Evolutionary conservation across 148 eudicot species (phyloP), one percentile per base, ranked within the genome.

Genomic region (Dysphania ambrosioides): DNA sequence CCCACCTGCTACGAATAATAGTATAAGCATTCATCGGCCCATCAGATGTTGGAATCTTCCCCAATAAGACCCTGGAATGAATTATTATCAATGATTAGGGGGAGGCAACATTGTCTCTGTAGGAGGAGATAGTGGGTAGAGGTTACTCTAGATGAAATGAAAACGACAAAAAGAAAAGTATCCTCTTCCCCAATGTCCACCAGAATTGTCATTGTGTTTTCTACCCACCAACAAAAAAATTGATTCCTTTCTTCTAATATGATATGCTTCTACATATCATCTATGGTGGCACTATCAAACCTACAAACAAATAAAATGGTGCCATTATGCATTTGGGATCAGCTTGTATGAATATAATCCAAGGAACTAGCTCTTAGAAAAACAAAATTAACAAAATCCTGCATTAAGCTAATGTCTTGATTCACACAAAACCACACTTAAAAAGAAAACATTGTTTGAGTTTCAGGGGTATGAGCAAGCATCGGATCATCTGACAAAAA

Each of bases 1-100:
- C 98, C 94, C 85, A 93, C 98, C 98, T 93, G 91, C 91, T 72
- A 85, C 74, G 90, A 78, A 89, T 84, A 80, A 88, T 57, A 83
- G 97, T 91, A 87, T 82, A 93, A 80, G 93, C 95, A 66, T 87
- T 94, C 80, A 81, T 82, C 81, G 86, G 85, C 78, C 97, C 98
- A 83, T 83, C 91, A 87, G 90, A 84, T 76, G 97, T 89, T 79
- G 91, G 85, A 84, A 94, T 87, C 91, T 85, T 88, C 89, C 98
- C 98, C 97, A 94, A 88, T 80, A 85, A 70, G 79, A 94, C 82
- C 98, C 97, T 94, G 98, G 88, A 95, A 93, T n/a, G n/a, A n/a
- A n/a, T n/a, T 80, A 78, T 44, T 77, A 81, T 86, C 85, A 89
- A n/a, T n/a, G n/a, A n/a, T n/a, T n/a, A n/a, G n/a, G 85, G 82